Evolutionary conservation across 1,284 basidiomycete species (phyloP), one percentile per base, ranked within the genome.

Genomic region (Coniophora puteana): DNA sequence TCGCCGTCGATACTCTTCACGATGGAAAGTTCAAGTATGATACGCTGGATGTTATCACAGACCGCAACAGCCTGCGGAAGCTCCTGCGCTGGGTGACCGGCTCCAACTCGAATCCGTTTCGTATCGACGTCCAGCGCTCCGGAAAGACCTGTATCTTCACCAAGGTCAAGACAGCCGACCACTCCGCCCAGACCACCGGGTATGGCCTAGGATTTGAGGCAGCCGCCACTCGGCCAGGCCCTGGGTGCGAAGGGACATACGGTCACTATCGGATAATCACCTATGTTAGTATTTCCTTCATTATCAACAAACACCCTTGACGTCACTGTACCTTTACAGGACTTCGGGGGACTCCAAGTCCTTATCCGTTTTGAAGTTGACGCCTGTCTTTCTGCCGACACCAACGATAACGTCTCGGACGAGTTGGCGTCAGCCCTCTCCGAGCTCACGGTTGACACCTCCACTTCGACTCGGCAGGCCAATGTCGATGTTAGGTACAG

Each of bases 21-120:
- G 49, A 49, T 14, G n/a, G n/a, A n/a, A 33, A 47, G 16, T 67
- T 57, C 40, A 37, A 55, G 16, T 63, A 60, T 39, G 31, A 47
- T 12, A 51, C 51, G 0, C 32, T 67, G 16, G 66, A 66, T 38
- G 41, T 66, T 17, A 38, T 68, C 27, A 59, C 64, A 5, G 62
- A 68, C 40, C 55, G 65, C 31, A 66, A 68, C 36, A 56, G 54
- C 14, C 44, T 66, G 3, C 61, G 65, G 21, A 68, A 66, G 39
- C 43, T 69, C 31, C 32, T 69, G n/a, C 56, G 63, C 4, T 57
- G 52, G 51, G 45, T 59, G 8, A 48, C 53, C 10, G 37, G 45
- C n/a, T 23, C 13, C 7, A 24, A n/a, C 1, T 41, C 48, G 4
- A n/a, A n/a, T n/a, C n/a, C n/a, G n/a, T 68, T 66, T 38, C 56